phyloP scores from a whole-genome alignment of 257 asterid species.

The Salvia rosmarinus region DNA sequence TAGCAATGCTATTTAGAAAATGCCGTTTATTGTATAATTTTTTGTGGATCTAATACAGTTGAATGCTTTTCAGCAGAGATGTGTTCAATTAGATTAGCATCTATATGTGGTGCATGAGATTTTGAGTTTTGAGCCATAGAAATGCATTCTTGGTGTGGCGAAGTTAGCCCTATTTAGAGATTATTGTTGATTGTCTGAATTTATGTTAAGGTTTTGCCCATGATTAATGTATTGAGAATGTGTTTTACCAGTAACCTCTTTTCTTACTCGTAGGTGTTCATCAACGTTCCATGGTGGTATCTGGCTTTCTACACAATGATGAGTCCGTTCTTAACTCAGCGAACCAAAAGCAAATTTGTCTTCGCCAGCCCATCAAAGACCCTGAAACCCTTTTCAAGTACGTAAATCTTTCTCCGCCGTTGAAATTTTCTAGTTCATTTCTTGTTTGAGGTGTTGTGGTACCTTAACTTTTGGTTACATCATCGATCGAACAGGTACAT shows the following conservation, averaged over 20 bases:
- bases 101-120: not conserved
- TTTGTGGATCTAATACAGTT: not conserved
- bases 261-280: constrained; percentile 63
- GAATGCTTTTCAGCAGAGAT: not conserved
- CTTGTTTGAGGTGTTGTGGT: not conserved
- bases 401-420: constrained; percentile 25
- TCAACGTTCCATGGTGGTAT: constrained; percentile 99
- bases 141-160: constrained; percentile 20
- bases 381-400: constrained; percentile 87
- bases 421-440: not conserved
- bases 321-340: constrained; percentile 85
- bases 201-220: not conserved
- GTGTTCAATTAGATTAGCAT: not conserved
- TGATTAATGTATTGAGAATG: not conserved
- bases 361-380: constrained; percentile 78
- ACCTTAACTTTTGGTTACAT: constrained; percentile 22
- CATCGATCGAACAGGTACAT: constrained; percentile 59
- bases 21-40: not conserved
- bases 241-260: not conserved
- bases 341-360: constrained; percentile 89
- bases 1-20: constrained; percentile 4
- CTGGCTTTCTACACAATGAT: constrained; percentile 85
- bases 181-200: not conserved
- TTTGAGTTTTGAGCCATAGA: not conserved
- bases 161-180: constrained; percentile 9